These are phyloP conservation scores for Astrocystis sublimbata DNA, from an alignment of 495 filamentous ascomycete species.

Conservation along the genomic window DNA sequence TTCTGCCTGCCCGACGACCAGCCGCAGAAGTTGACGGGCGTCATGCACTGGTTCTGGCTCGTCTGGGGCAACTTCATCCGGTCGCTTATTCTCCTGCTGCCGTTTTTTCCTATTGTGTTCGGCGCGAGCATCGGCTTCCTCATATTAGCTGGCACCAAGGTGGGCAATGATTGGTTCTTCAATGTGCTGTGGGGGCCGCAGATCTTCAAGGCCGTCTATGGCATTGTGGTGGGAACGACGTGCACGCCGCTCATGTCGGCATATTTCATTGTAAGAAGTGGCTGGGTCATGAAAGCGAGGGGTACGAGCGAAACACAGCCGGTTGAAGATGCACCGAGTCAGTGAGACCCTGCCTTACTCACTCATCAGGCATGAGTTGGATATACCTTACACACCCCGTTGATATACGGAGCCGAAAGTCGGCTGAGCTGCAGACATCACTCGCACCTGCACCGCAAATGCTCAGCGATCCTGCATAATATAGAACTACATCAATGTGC, in stretches of 20 bases:
- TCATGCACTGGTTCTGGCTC: not conserved
- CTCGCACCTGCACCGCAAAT: too few relatives aligned
- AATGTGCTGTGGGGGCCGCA: conserved; percentile 39
- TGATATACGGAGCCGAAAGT: too few relatives aligned
- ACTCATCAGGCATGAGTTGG: not conserved
- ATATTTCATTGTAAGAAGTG: conserved; percentile 44
- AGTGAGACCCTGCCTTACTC: too few relatives aligned
- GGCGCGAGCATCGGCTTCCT: conserved; percentile 33
- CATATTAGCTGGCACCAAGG: conserved; percentile 24
- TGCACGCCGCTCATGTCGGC: conserved; percentile 41
- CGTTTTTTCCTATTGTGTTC: conserved; percentile 29
- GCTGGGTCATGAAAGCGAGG: conserved; percentile 37
- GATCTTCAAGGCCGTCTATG: conserved; percentile 45
- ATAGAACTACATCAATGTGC: too few relatives aligned
- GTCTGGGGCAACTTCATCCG: not conserved
- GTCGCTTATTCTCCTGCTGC: not conserved
- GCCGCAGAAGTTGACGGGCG: not conserved
- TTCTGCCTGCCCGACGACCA: conserved; percentile 26
- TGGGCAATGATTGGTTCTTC: conserved; percentile 40
- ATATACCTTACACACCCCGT: too few relatives aligned
- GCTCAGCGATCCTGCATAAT: too few relatives aligned
- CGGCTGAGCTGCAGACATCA: too few relatives aligned
- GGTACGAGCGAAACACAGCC: not conserved
- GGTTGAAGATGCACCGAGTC: not conserved
- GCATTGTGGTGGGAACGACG: conserved; percentile 39